phyloP scores from a whole-genome alignment of 768 basidiomycete species.

The Hydnum rufescens region DNA sequence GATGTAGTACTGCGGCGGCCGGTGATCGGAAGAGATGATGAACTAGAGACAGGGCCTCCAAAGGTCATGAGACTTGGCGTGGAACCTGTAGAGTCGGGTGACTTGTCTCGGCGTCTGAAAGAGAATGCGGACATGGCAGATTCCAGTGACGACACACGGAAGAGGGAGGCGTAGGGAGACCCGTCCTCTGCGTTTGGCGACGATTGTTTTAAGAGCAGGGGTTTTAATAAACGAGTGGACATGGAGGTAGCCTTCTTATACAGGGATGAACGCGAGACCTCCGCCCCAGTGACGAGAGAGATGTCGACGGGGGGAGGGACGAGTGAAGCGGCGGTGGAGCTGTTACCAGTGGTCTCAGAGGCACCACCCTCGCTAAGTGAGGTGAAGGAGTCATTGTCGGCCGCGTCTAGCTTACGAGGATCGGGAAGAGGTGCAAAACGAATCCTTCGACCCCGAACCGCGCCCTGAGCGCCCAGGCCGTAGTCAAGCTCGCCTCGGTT shows the following conservation, averaged over 20 bases:
- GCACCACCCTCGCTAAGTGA: constrained; percentile 3
- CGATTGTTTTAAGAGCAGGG: neutral
- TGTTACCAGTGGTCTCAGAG: neutral
- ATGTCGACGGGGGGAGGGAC: neutral
- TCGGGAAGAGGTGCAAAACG: constrained; percentile 77
- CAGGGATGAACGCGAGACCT: too few relatives aligned
- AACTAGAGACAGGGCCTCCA: constrained; percentile 13
- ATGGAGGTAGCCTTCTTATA: too few relatives aligned
- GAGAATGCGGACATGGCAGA: constrained; percentile 8
- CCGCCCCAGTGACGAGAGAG: neutral
- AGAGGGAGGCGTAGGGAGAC: neutral
- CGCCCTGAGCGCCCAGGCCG: neutral
- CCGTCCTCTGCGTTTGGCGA: neutral
- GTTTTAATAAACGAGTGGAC: too few relatives aligned
- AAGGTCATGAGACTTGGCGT: too few relatives aligned
- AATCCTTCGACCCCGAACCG: constrained; percentile 28
- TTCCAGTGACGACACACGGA: constrained; percentile 11
- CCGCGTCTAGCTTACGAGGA: constrained; percentile 22
- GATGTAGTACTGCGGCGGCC: constrained; percentile 15
- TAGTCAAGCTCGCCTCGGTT: too few relatives aligned
- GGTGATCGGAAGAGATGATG: constrained; percentile 14
- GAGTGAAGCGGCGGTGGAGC: neutral
- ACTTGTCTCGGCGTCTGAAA: neutral
- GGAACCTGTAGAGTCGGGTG: too few relatives aligned
- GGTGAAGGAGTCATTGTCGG: constrained; percentile 1